phyloP scores from a whole-genome alignment of 352 stramenopile species.

The Pythium pyrilobum region DNA sequence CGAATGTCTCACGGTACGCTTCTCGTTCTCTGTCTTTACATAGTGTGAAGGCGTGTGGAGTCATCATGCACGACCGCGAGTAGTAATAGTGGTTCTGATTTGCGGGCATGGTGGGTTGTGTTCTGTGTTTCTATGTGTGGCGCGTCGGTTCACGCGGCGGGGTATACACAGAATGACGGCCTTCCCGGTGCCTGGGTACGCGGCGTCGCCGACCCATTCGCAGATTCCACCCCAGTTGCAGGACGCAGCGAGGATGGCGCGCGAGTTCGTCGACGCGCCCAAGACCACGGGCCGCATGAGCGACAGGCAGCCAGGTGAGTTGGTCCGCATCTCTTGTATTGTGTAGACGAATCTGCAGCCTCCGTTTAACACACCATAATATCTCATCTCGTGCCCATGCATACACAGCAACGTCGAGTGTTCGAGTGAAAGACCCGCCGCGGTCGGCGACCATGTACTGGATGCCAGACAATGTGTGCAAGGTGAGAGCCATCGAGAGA shows the following conservation, averaged over 20 bases:
- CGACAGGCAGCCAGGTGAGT: not conserved
- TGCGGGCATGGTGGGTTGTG: not conserved
- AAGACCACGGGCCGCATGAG: not conserved
- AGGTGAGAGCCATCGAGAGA: constrained; percentile 37
- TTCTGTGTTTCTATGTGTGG: not conserved
- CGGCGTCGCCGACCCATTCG: no score
- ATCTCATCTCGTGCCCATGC: not conserved
- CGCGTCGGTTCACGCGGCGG: no score
- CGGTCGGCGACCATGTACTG: constrained; percentile 46
- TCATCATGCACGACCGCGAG: no score
- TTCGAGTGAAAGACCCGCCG: not conserved
- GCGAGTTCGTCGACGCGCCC: not conserved
- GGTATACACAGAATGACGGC: constrained; percentile 2
- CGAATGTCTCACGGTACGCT: not conserved
- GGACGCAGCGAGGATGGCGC: not conserved
- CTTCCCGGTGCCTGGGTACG: constrained; percentile 3
- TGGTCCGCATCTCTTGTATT: not conserved
- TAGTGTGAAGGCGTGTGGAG: not conserved
- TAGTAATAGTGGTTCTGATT: not conserved
- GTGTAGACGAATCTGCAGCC: not conserved
- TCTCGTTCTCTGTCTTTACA: no score
- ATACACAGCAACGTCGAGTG: not conserved
- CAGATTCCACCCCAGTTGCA: no score
- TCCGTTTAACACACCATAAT: no score
- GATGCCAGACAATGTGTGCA: constrained; percentile 85